These are phyloP conservation scores for Pneumocystis sp. DNA, from an alignment of 1,139 yeast genomes.

Conservation along the genomic window DNA sequence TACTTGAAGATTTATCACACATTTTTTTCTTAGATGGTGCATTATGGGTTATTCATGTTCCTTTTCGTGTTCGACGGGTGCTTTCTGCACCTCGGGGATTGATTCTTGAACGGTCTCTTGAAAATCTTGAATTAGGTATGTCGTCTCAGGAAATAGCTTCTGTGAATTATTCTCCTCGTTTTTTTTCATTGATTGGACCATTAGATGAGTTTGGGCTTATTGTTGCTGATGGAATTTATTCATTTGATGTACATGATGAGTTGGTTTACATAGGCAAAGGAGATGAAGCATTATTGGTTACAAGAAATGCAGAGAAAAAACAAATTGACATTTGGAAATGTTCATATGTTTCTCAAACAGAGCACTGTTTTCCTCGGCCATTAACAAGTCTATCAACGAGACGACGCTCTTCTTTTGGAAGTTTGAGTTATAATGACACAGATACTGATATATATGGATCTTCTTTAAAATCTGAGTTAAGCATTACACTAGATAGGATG, in stretches of 20 bases:
- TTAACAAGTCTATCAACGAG: slow-evolving; percentile 12
- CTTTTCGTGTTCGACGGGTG: slow-evolving; percentile 43
- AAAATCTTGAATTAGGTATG: slow-evolving; percentile 6
- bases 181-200: slow-evolving; percentile 55
- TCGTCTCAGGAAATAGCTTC: slow-evolving; percentile 4
- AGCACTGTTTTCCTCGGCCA: slow-evolving; percentile 7
- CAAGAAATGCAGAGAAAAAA: neutral
- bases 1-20: slow-evolving; percentile 24
- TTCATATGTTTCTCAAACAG: slow-evolving; percentile 10
- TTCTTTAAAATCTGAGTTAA: neutral
- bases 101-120: slow-evolving; percentile 37
- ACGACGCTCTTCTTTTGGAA: slow-evolving; percentile 18
- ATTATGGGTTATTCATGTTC: slow-evolving; percentile 41
- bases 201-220: slow-evolving; percentile 52
- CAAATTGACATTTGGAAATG: slow-evolving; percentile 3
- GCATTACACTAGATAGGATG: neutral
- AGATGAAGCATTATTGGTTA: neutral
- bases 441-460: neutral
- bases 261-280: slow-evolving; percentile 23
- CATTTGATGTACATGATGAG: slow-evolving; percentile 44
- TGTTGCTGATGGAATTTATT: slow-evolving; percentile 42
- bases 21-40: slow-evolving; percentile 43
- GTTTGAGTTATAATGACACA: slow-evolving; percentile 12
- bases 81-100: slow-evolving; percentile 51
- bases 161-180: slow-evolving; percentile 24